phyloP scores from a whole-genome alignment of 2,329 filamentous ascomycete species.

The Colletotrichum sp. region DNA sequence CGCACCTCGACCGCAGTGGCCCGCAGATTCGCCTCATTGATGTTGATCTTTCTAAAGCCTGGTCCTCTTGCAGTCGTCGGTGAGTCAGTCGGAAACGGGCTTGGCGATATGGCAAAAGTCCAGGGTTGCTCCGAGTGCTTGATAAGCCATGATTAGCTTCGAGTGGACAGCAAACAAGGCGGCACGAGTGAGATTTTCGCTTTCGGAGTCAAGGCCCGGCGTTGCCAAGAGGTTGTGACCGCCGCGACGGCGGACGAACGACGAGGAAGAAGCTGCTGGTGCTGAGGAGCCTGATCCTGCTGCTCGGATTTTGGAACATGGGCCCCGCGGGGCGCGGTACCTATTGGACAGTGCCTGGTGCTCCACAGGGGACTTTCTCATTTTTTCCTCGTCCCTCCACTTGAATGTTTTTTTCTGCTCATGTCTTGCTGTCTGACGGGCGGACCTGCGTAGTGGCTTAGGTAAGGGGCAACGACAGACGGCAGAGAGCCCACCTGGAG shows the following conservation, averaged over 20 bases:
- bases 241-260: slow-evolving; percentile 7
- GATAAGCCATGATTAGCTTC: not conserved
- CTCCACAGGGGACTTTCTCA: not conserved
- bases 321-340: not conserved
- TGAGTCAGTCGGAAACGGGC: not conserved
- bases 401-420: not conserved
- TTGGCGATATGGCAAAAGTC: not conserved
- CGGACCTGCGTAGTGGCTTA: not conserved
- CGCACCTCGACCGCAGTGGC: not conserved
- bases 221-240: not conserved
- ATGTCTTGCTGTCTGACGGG: not conserved
- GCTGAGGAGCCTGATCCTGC: not conserved
- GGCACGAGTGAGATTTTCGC: not conserved
- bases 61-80: not conserved
- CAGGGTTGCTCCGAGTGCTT: not conserved
- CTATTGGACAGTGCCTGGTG: not conserved
- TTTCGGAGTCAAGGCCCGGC: not conserved
- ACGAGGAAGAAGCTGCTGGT: not conserved
- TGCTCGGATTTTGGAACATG: not conserved
- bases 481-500: not conserved
- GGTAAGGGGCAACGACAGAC: not conserved
- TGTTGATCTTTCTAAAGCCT: not conserved
- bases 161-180: not conserved
- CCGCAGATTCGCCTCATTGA: not conserved
- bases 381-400: not conserved